Evolutionary conservation across 768 basidiomycete genomes (phyloP).

Genomic region (Gymnopilus junonius): DNA sequence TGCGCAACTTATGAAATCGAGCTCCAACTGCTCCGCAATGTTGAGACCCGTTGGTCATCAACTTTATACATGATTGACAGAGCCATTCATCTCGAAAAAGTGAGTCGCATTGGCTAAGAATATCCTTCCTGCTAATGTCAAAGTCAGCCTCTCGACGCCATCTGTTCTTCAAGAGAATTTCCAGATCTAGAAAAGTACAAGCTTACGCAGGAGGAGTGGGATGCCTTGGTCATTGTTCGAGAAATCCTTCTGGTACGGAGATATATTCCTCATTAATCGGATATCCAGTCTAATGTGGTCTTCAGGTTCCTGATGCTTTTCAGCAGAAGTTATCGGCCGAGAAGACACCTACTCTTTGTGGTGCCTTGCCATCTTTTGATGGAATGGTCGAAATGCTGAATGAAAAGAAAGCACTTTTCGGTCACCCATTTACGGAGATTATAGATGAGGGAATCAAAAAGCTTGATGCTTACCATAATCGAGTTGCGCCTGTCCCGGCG

Average conservation of each 20-base stretch:
- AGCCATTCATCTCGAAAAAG: conserved; percentile 28
- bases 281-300: too few relatives aligned
- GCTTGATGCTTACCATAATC: conserved; percentile 22
- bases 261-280: too few relatives aligned
- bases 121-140: background rate
- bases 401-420: conserved; percentile 6
- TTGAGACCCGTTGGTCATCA: conserved; percentile 35
- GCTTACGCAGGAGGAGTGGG: conserved; percentile 28
- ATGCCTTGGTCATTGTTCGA: conserved; percentile 17
- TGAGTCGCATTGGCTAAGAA: conserved; percentile 12
- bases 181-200: conserved; percentile 27
- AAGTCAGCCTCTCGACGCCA: conserved; percentile 32
- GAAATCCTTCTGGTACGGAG: too few relatives aligned
- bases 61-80: conserved; percentile 35
- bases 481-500: conserved; percentile 4
- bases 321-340: conserved; percentile 33
- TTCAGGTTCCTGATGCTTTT: conserved; percentile 32
- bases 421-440: conserved; percentile 10
- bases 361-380: conserved; percentile 29
- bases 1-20: background rate
- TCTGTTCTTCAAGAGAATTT: conserved; percentile 24
- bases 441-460: conserved; percentile 30
- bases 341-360: conserved; percentile 29
- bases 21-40: conserved; percentile 30
- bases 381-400: conserved; percentile 25